phyloP scores from a whole-genome alignment of 2,329 filamentous ascomycete genomes.

The Amphichorda felina region DNA sequence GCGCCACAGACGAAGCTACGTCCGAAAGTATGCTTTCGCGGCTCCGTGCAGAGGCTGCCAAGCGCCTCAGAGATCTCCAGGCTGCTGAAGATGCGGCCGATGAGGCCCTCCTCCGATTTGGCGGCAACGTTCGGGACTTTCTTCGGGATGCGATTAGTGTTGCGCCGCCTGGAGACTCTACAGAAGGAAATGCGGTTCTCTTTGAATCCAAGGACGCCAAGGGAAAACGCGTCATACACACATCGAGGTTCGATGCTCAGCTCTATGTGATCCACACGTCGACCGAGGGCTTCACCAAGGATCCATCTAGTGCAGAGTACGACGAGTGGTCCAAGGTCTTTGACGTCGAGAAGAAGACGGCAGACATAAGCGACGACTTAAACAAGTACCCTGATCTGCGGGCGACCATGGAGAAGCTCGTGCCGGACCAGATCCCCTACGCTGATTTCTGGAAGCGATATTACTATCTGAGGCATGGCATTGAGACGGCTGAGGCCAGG shows the following conservation, averaged over 20 bases:
- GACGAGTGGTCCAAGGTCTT: slow-evolving; percentile 62
- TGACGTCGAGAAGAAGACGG: slow-evolving; percentile 73
- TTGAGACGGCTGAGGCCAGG: slow-evolving; percentile 85
- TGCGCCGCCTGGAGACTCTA: slow-evolving; percentile 53
- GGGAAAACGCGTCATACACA: slow-evolving; percentile 89
- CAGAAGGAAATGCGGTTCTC: slow-evolving; percentile 51
- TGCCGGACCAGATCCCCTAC: slow-evolving; percentile 89
- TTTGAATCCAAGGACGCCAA: slow-evolving; percentile 90
- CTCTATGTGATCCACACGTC: slow-evolving; percentile 89
- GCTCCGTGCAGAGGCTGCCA: slow-evolving; percentile 65
- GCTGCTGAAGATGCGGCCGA: slow-evolving; percentile 91
- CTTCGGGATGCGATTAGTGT: slow-evolving; percentile 84
- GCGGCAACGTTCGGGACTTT: slow-evolving; percentile 80
- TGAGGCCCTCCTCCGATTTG: slow-evolving; percentile 86
- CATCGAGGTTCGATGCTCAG: slow-evolving; percentile 88
- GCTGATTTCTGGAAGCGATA: slow-evolving; percentile 86
- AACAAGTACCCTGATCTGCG: slow-evolving; percentile 79
- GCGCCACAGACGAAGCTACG: slow-evolving; percentile 27
- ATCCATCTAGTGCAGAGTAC: slow-evolving; percentile 68
- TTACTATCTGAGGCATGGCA: slow-evolving; percentile 85
- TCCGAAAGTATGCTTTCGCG: slow-evolving; percentile 61
- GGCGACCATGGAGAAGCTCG: slow-evolving; percentile 84
- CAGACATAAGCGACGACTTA: slow-evolving; percentile 68
- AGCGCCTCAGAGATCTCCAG: slow-evolving; percentile 79
- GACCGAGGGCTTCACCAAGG: slow-evolving; percentile 68